Conservation (phyloP, 2,329 filamentous ascomycete genomes). For the Teratosphaeria destructans region DNA sequence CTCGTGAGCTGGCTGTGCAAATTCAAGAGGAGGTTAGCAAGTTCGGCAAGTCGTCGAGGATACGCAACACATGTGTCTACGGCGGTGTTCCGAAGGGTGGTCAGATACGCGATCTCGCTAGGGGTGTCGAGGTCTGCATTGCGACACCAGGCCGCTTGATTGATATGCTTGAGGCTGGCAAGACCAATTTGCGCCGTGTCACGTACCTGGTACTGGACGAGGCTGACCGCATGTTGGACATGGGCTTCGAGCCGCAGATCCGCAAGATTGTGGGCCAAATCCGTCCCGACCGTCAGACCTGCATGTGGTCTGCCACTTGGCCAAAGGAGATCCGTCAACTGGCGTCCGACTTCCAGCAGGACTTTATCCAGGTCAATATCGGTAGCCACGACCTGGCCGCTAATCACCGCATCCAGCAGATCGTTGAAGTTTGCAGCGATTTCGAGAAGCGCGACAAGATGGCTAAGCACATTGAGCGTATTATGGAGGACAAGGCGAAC, state of each 20-base stretch:
- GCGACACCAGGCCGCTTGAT: slow-evolving; percentile 95
- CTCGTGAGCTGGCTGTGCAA: slow-evolving; percentile 94
- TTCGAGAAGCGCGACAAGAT: slow-evolving; percentile 97
- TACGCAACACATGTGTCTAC: slow-evolving; percentile 97
- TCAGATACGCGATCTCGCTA: slow-evolving; percentile 87
- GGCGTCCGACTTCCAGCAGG: slow-evolving; percentile 78
- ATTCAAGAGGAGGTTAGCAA: slow-evolving; percentile 98
- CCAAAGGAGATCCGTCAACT: slow-evolving; percentile 95
- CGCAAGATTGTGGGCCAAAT: slow-evolving; percentile 98
- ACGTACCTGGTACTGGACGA: slow-evolving; percentile 98
- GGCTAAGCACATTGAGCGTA: slow-evolving; percentile 94
- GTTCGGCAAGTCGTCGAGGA: slow-evolving; percentile 94
- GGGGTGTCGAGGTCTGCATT: slow-evolving; percentile 97
- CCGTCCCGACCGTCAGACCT: slow-evolving; percentile 93
- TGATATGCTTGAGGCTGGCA: slow-evolving; percentile 95
- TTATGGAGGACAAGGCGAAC: slow-evolving; percentile 93
- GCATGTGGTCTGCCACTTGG: slow-evolving; percentile 99
- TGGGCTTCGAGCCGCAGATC: slow-evolving; percentile 99
- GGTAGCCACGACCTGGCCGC: slow-evolving; percentile 91
- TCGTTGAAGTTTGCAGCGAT: slow-evolving; percentile 91
- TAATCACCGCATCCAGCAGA: slow-evolving; percentile 95
- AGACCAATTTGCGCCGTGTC: slow-evolving; percentile 94
- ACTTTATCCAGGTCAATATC: slow-evolving; percentile 99
- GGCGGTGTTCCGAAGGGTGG: slow-evolving; percentile 97
- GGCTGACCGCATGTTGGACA: slow-evolving; percentile 98